Base-by-base conservation (phyloP, 2,329 filamentous ascomycete genomes). In the Geosmithia putterillii region DNA sequence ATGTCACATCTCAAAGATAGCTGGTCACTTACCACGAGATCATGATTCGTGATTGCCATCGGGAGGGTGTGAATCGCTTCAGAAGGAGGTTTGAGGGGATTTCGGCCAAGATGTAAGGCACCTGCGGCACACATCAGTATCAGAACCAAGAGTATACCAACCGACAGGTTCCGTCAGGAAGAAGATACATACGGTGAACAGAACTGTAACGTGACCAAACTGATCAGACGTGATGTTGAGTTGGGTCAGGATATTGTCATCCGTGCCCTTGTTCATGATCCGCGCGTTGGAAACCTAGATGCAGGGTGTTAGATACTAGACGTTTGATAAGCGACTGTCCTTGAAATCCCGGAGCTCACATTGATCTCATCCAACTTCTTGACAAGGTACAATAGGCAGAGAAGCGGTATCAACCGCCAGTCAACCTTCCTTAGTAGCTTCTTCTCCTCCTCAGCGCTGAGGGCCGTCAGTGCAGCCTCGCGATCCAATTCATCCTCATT, bases 11-110 rank as follows among this genome's bases (percentile, higher is more conserved):
- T n/a, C n/a, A n/a, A n/a, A n/a, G n/a, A n/a, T n/a, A n/a, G n/a
- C n/a, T n/a, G n/a, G n/a, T n/a, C n/a, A n/a, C n/a, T n/a, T n/a
- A n/a, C n/a, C n/a, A 65, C 2, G 56, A 58, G 17, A 63, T 47
- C 59, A 67, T 63, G 20, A 67, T 65, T 9, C 64, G 50, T 2
- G 65, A 56, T 34, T 66, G 57, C 61, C 62, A 67, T 10, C 54
- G 56, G 1, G 58, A 62, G 0, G 65, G 65, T 2, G 52, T 55
- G 40, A 67, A 58, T 17, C 50, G 48, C 45, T 66, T 67, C 2
- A 66, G 43, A 7, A 66, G 41, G 7, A 67, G 46, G 40, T 65
- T 66, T 0, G 64, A 66, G 3, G 62, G 63, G 1, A 59, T 56
- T 50, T 67, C 64, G 22, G 54, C 55, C 12, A 63, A 44, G 40